These are phyloP conservation scores for Dothidotthia symphoricarpi DNA, from an alignment of 2,329 filamentous ascomycete genomes.

Conservation along the genomic window DNA sequence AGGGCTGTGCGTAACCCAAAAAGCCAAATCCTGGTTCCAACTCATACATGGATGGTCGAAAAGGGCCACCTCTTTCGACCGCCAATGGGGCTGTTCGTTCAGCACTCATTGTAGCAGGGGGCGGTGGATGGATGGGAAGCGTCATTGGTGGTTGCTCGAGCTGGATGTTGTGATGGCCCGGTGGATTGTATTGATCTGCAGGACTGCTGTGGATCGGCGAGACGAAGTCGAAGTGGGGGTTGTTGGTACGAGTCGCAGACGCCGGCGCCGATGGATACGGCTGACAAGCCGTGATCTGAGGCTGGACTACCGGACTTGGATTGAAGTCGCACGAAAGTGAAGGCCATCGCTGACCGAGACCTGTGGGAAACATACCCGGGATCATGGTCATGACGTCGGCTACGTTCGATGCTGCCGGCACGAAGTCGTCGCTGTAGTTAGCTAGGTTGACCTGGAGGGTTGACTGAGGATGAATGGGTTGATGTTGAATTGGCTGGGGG, in stretches of 20 bases:
- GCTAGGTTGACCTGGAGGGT: slow-evolving; percentile 39
- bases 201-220: slow-evolving; percentile 29
- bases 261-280: slow-evolving; percentile 33
- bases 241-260: slow-evolving; percentile 28
- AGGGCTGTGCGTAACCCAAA: slow-evolving; percentile 41
- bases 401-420: slow-evolving; percentile 38
- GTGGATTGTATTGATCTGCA: slow-evolving; percentile 25
- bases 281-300: slow-evolving; percentile 35
- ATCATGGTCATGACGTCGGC: slow-evolving; percentile 43
- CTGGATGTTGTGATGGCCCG: slow-evolving; percentile 31
- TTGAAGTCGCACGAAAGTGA: slow-evolving; percentile 39
- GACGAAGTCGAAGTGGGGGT: slow-evolving; percentile 36
- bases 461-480: slow-evolving; percentile 27
- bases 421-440: slow-evolving; percentile 43
- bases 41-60: slow-evolving; percentile 49
- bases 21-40: slow-evolving; percentile 45
- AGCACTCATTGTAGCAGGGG: slow-evolving; percentile 27
- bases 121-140: slow-evolving; percentile 34
- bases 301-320: slow-evolving; percentile 30
- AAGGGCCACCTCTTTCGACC: slow-evolving; percentile 42
- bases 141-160: slow-evolving; percentile 34
- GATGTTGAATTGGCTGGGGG: slow-evolving; percentile 28
- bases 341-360: slow-evolving; percentile 35
- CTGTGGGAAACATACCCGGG: slow-evolving; percentile 47
- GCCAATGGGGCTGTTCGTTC: slow-evolving; percentile 30